These are phyloP conservation scores for Mycena albidolilacea DNA, from an alignment of 768 basidiomycete species.

Conservation along the genomic window DNA sequence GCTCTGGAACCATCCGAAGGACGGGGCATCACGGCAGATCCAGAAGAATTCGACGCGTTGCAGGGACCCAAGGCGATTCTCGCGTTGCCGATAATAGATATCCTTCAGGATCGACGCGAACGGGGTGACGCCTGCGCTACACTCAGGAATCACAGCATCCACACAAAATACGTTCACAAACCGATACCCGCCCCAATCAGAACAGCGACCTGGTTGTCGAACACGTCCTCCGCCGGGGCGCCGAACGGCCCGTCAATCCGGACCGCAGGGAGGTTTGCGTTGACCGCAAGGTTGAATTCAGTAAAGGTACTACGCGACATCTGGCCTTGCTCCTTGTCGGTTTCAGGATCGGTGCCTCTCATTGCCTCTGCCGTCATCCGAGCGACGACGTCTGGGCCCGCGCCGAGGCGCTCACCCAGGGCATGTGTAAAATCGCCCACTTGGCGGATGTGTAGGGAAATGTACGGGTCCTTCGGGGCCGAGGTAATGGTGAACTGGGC, in stretches of 20 bases:
- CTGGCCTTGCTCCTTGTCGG: slow-evolving; percentile 59
- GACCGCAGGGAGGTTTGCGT: slow-evolving; percentile 71
- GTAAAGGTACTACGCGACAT: slow-evolving; percentile 82
- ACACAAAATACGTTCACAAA: slow-evolving; percentile 46
- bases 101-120: slow-evolving; percentile 92
- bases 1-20: slow-evolving; percentile 96
- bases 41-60: slow-evolving; percentile 95
- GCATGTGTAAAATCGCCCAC: slow-evolving; percentile 90
- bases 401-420: slow-evolving; percentile 89
- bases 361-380: slow-evolving; percentile 83
- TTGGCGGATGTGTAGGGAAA: slow-evolving; percentile 94
- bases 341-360: slow-evolving; percentile 71
- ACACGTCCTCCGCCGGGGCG: slow-evolving; percentile 93
- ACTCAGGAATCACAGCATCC: not conserved
- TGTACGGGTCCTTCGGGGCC: slow-evolving; percentile 93
- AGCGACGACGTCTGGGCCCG: slow-evolving; percentile 82
- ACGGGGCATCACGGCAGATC: slow-evolving; percentile 91
- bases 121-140: slow-evolving; percentile 16
- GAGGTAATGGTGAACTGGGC: slow-evolving; percentile 92
- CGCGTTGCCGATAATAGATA: slow-evolving; percentile 78
- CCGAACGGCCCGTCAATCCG: slow-evolving; percentile 95
- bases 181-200: slow-evolving; percentile 95
- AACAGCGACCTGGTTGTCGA: slow-evolving; percentile 86
- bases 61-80: slow-evolving; percentile 81
- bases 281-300: slow-evolving; percentile 73